phyloP scores from a whole-genome alignment of 179 eudicot species.

The Beta macrorhiza region DNA sequence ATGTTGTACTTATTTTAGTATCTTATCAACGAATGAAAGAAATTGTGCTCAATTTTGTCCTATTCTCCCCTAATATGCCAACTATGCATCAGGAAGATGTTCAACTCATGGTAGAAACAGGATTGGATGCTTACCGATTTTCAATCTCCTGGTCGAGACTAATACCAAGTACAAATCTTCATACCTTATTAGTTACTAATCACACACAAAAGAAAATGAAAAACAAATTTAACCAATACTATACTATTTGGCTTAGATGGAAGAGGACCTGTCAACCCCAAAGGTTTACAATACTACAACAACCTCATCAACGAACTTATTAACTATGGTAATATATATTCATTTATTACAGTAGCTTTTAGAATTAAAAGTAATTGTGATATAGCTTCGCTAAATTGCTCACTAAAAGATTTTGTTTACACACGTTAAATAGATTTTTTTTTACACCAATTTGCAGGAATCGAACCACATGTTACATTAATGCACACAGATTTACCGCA shows the following conservation, averaged over 20 bases:
- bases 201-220: not conserved
- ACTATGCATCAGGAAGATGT: constrained; percentile 53
- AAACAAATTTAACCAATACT: too few species aligned
- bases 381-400: too few species aligned
- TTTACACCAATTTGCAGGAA: constrained; percentile 6
- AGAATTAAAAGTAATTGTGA: too few species aligned
- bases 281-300: constrained; percentile 26
- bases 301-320: constrained; percentile 29
- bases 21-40: too few species aligned
- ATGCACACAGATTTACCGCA: constrained; percentile 30
- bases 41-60: too few species aligned
- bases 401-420: too few species aligned
- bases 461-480: constrained; percentile 24
- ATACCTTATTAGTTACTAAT: not conserved
- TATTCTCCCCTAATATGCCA: not conserved
- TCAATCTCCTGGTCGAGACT: constrained; percentile 78
- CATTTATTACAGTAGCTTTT: not conserved
- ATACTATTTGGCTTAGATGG: constrained; percentile 6
- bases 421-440: too few species aligned
- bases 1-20: too few species aligned
- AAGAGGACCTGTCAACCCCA: constrained; percentile 19
- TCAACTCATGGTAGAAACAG: constrained; percentile 63
- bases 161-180: constrained; percentile 45
- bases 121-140: constrained; percentile 65
- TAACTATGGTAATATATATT: constrained; percentile 13